These are phyloP conservation scores for Bromus sterilis DNA, from an alignment of 176 grass and related monocot species.

Conservation along the genomic window DNA sequence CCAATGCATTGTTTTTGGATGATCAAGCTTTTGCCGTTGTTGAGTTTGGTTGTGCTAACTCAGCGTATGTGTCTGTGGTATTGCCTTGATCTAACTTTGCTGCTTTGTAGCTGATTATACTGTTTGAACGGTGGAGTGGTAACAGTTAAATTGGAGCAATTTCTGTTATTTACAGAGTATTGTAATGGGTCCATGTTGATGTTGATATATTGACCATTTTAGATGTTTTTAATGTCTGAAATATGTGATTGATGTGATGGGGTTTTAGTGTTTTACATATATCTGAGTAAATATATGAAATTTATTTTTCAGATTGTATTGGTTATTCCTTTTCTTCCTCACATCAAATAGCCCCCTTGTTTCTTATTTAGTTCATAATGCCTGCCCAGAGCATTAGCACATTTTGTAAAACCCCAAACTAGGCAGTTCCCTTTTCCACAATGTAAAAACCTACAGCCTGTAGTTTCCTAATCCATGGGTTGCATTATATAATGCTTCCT, in stretches of 20 bases:
- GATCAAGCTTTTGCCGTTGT: neutral
- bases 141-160: neutral
- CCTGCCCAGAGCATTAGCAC: neutral
- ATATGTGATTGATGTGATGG: conserved; percentile 12
- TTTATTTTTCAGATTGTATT: neutral
- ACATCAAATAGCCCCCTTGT: neutral
- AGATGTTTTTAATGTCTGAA: neutral
- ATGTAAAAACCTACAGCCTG: neutral
- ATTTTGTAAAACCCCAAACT: neutral
- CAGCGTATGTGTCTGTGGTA: neutral
- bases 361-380: neutral
- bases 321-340: too few relatives aligned
- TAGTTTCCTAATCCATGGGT: neutral
- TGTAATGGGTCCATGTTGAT: neutral
- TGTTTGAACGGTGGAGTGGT: neutral
- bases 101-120: neutral
- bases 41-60: neutral
- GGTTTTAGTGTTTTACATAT: neutral
- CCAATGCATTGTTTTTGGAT: neutral
- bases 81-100: neutral
- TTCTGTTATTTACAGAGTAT: neutral
- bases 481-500: neutral
- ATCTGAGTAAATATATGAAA: neutral
- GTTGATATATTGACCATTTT: neutral
- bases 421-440: neutral